Base-by-base conservation (phyloP, 257 asterid genomes). In the Linaria vulgaris region DNA sequence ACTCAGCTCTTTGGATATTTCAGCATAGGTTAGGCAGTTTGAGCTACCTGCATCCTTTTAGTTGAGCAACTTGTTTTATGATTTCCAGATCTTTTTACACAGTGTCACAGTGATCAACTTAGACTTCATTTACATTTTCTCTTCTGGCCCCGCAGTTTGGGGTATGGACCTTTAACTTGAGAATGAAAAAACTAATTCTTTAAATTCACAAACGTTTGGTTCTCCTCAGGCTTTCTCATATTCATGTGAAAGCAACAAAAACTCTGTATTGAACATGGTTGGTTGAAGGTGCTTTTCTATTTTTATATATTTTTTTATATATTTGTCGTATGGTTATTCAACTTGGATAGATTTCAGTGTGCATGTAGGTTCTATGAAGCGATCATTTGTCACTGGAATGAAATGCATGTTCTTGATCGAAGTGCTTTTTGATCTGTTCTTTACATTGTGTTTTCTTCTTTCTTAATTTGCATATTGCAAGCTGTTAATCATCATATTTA, bases 1-100 rank as follows among this genome's bases (percentile, higher is more conserved):
- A 63, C 73, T 74, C 90, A 89, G 74, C 90, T 94, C 60, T 85
- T 89, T 64, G 94, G 87, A 49, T 66, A 82, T 80, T 94, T 89
- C 74, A 83, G 64, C 51, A 77, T 94, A 73, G 99, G 99, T 92
- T n/a, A 86, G 45, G 48, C 48, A 31, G 14, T 62, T 22, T 7
- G 16, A 51, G 34, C 21, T 51, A 5, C 12, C 67, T 72, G 15
- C 15, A 24, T 27, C 53, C 23, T 17, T 56, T 39, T 41, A 27
- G 31, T 50, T 47, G 17, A 20, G 0, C 52, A 56, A 9, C 2
- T n/a, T 51, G 30, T n/a, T 65, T n/a, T 60, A 43, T 45, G 37
- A 38, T 34, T 43, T 20, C 10, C 3, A 14, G 62, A 30, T 12
- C 14, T 46, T 64, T 38, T n/a, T n/a, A n/a, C n/a, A n/a, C n/a